phyloP scores from a whole-genome alignment of 306 rosid genomes.

The Trichosanthes cucumerina region DNA sequence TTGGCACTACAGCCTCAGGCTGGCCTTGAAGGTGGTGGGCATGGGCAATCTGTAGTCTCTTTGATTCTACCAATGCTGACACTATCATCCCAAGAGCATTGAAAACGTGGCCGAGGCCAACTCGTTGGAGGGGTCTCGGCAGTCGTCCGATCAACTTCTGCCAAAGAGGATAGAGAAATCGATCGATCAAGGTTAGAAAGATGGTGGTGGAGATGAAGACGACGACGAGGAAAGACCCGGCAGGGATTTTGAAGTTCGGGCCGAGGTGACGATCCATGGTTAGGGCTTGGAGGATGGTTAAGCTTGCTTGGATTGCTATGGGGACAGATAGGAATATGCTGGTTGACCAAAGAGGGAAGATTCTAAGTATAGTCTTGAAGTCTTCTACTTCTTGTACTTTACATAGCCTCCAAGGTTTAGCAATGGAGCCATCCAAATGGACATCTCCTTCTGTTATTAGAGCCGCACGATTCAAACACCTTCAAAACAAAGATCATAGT shows the following conservation, averaged over 20 bases:
- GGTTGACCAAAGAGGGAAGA: constrained; percentile 41
- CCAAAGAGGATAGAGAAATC: constrained; percentile 34
- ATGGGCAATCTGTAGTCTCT: constrained; percentile 33
- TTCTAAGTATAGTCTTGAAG: constrained; percentile 31
- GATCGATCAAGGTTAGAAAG: constrained; percentile 33
- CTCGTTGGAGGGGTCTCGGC: constrained; percentile 31
- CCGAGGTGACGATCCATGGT: constrained; percentile 47
- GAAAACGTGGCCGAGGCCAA: constrained; percentile 47
- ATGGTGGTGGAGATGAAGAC: constrained; percentile 25
- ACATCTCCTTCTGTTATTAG: constrained; percentile 37
- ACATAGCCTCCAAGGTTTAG: constrained; percentile 49
- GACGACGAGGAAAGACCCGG: constrained; percentile 27
- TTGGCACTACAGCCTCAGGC: background rate
- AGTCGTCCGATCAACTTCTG: constrained; percentile 18
- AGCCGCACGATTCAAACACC: constrained; percentile 47
- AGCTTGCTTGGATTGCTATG: constrained; percentile 28
- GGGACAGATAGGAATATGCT: constrained; percentile 37
- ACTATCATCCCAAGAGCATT: constrained; percentile 25
- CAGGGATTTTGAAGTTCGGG: constrained; percentile 37
- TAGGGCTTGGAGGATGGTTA: constrained; percentile 49
- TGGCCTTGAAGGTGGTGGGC: background rate
- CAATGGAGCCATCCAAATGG: constrained; percentile 20
- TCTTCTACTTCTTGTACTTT: constrained; percentile 47
- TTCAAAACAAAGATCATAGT: constrained; percentile 6
- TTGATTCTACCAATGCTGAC: constrained; percentile 56